Base-by-base conservation (phyloP, 2,329 filamentous ascomycete genomes). In the Pseudocercospora musae region DNA sequence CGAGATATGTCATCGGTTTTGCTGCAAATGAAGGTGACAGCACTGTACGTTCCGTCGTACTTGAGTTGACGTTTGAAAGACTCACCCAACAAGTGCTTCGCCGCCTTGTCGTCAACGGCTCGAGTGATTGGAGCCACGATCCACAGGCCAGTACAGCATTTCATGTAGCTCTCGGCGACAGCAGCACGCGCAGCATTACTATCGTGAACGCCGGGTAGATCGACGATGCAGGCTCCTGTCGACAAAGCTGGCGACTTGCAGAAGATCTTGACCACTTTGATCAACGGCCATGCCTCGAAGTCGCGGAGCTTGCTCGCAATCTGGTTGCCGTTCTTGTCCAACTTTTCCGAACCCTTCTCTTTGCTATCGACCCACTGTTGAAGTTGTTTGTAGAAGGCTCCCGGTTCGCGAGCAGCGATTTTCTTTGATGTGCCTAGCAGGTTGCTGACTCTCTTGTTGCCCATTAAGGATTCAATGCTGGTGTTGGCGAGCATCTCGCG, bases 1-100 rank as follows among this genome's bases (percentile, higher is more conserved):
- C 81, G 72, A 7, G 77, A 81, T 8, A 88, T 85, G 48, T 88
- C 84, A 69, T 89, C 87, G 0, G 84, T 86, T 69, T 88, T 88
- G 15, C 80, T 82, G 68, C 85, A 88, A 13, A 89, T 84, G 62
- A 88, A 88, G 0, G 84, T 86, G 2, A 87, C 77, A 1, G 75
- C 78, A 6, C 75, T 79, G 58, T 84, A 84, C 0, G 76, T 79
- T 1, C 83, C 82, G 62, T 88, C 86, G 67, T 84, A 84, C 60
- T 86, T 83, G 2, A 88, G 74, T 66, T 88, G 86, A 0, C 81
- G 77, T 68, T 82, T 85, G 75, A 87, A 87, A 0, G 79, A 78
- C 18, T 84, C 78, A 0, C 84, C 84, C 7, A 88, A 75, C 1
- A 88, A 74, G 0, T 77, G 79, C 60, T 84, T 83, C 0, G 85